Evolutionary conservation across 1,284 basidiomycete species (phyloP).

Genomic region (Sporisorium graminicola): DNA sequence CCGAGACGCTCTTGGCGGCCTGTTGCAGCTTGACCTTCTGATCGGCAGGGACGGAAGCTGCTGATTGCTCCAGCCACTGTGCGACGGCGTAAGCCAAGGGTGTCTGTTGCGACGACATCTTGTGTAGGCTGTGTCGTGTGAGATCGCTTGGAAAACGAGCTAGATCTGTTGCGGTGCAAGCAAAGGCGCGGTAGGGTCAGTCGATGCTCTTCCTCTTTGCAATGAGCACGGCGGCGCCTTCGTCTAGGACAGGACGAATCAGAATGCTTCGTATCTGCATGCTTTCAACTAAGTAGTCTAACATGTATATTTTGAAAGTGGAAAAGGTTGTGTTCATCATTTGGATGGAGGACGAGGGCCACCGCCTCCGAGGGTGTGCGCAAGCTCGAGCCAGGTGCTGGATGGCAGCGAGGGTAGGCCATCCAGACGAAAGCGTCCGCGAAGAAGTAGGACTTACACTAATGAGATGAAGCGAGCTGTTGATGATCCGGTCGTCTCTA

Average conservation of each 20-base stretch:
- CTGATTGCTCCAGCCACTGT: conserved; percentile 58
- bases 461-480: not conserved
- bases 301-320: conserved; percentile 55
- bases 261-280: conserved; percentile 51
- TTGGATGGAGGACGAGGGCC: not conserved
- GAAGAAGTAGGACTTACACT: not conserved
- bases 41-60: conserved; percentile 29
- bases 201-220: not conserved
- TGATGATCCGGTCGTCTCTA: not conserved
- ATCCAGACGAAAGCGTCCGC: conserved; percentile 8
- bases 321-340: conserved; percentile 54
- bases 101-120: conserved; percentile 45
- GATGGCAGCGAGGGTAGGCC: not conserved
- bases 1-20: conserved; percentile 51
- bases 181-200: conserved; percentile 4
- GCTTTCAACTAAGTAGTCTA: conserved; percentile 51
- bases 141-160: not conserved
- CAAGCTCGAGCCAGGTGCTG: not conserved
- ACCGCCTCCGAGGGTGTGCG: not conserved
- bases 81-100: conserved; percentile 62
- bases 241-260: conserved; percentile 9
- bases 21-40: conserved; percentile 50
- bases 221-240: not conserved
- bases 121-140: too few relatives aligned
- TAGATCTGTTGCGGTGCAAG: conserved; percentile 6